Base-by-base conservation (phyloP, 768 basidiomycete species). In the Tricholoma sp. region DNA sequence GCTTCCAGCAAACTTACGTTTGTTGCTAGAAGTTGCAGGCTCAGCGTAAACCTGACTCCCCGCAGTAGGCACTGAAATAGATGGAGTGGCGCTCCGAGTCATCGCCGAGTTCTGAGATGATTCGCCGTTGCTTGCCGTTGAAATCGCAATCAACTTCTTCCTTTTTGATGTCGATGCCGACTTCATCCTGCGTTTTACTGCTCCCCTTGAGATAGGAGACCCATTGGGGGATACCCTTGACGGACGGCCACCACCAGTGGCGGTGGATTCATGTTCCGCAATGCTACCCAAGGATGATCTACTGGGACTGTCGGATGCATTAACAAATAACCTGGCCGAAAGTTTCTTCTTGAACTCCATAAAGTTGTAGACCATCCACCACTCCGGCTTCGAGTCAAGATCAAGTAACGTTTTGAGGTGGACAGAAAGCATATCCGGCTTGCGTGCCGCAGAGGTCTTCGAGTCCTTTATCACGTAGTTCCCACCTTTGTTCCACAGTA, bases 371-470 rank as follows among this genome's bases (percentile, higher is more conserved):
- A n/a, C n/a, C n/a, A n/a, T n/a, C n/a, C n/a, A n/a, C n/a, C n/a
- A n/a, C n/a, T n/a, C n/a, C n/a, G n/a, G n/a, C n/a, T n/a, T n/a
- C n/a, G n/a, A n/a, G n/a, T n/a, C n/a, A n/a, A n/a, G 42, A 44
- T 44, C 2, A 44, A n/a, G n/a, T 44, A 20, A 18, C 11, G 18
- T 44, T 62, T 64, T 52, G 60, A 68, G n/a, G n/a, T n/a, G 11
- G 62, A 42, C 8, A 63, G 52, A 15, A 69, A 52, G 50, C 28
- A 39, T 20, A 18, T 34, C 50, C 24, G 34, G 50, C 42, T 20
- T 44, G 8, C 42, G 18, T 10, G 33, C 28, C 39, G 34, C 7
- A 24, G 50, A 34, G 37, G n/a, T n/a, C n/a, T n/a, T n/a, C n/a
- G n/a, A n/a, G 39, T 52, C 24, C 20, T 37, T 24, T 4, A 37